Evolutionary conservation across 768 basidiomycete genomes (phyloP).

Genomic region (Tulasnella calospora): DNA sequence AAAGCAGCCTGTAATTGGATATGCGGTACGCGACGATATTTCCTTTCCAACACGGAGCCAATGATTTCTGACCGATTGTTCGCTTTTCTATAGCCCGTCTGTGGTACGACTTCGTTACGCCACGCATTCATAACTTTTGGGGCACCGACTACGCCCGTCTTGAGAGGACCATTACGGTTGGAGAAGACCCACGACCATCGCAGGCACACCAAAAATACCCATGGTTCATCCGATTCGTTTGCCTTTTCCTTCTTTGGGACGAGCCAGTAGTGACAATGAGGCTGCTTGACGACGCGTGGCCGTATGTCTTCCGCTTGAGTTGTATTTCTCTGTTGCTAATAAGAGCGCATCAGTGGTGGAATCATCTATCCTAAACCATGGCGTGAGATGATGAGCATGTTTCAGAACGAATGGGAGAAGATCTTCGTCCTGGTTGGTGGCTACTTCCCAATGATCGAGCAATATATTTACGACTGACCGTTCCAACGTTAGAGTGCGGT

Average conservation of each 20-base stretch:
- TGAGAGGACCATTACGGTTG: neutral
- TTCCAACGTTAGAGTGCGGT: neutral
- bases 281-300: neutral
- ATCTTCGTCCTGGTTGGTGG: conserved; percentile 6
- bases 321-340: neutral
- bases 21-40: neutral
- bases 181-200: neutral
- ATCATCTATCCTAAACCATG: neutral
- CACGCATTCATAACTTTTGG: conserved; percentile 7
- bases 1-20: neutral
- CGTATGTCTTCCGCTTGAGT: neutral
- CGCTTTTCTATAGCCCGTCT: neutral
- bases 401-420: neutral
- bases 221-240: neutral
- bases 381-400: neutral
- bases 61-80: neutral
- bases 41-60: no score
- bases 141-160: conserved; percentile 3
- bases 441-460: no score
- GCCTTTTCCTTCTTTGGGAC: neutral
- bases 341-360: neutral
- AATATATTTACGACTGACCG: neutral
- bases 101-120: neutral
- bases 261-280: neutral
- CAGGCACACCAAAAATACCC: neutral